Percentiles rank a stretch among this genome's conserved stretches.
These are phyloP conservation scores for Plenodomus biglobosus DNA, from an alignment of 2,329 filamentous ascomycete species.

Conservation along the genomic window DNA sequence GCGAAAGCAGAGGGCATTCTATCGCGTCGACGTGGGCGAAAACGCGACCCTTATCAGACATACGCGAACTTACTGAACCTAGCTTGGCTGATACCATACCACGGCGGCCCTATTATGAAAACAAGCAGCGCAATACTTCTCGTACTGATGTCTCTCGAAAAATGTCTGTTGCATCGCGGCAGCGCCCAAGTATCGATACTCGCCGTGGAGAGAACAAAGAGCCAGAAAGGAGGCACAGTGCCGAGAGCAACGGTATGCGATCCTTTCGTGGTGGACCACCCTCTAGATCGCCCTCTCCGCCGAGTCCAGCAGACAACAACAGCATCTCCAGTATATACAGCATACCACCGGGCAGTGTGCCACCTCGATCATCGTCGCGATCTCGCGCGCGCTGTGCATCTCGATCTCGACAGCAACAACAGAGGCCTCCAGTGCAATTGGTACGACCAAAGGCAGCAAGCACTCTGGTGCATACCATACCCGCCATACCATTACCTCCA, in stretches of 20 bases:
- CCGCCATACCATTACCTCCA: constrained; percentile 26
- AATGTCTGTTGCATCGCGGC: constrained; percentile 35
- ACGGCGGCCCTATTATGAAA: constrained; percentile 28
- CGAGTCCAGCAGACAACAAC: constrained; percentile 36
- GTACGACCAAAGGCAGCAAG: constrained; percentile 18
- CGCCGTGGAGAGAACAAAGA: constrained; percentile 33
- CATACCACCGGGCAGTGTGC: constrained; percentile 49
- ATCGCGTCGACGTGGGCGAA: constrained; percentile 36
- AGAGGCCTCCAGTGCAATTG: constrained; percentile 17
- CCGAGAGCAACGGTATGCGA: constrained; percentile 32
- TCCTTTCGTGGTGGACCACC: constrained; percentile 26
- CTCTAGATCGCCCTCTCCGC: constrained; percentile 39
- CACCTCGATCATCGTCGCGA: constrained; percentile 51
- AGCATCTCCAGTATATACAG: constrained; percentile 50
- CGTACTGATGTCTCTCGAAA: constrained; percentile 34
- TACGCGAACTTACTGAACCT: constrained; percentile 54
- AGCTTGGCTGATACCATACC: constrained; percentile 47
- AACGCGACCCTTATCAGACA: constrained; percentile 52
- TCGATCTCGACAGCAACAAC: constrained; percentile 19
- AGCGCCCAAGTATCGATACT: constrained; percentile 34
- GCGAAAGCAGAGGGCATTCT: constrained; percentile 29
- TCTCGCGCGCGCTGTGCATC: constrained; percentile 30
- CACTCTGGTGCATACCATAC: constrained; percentile 16
- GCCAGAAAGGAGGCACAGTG: constrained; percentile 31
- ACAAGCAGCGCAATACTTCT: constrained; percentile 27